phyloP scores from a whole-genome alignment of 2,329 filamentous ascomycete genomes.

The Aspergillus sp. region DNA sequence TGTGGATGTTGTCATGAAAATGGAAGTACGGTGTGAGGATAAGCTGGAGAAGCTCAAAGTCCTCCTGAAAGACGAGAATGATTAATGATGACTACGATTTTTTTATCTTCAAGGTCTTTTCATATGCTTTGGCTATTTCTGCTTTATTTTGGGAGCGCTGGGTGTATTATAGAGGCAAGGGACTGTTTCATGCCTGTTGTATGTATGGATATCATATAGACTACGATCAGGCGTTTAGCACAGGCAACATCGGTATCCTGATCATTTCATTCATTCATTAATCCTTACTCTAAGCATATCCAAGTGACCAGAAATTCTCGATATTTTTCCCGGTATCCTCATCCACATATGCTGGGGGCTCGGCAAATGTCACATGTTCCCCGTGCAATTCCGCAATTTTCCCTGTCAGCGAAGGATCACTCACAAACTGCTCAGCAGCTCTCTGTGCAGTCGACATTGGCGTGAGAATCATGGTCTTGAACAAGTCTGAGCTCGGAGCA shows the following conservation, averaged over 20 bases:
- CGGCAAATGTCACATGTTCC: slow-evolving; percentile 48
- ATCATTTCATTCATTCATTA: background rate
- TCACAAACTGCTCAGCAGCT: slow-evolving; percentile 46
- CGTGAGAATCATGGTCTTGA: slow-evolving; percentile 52
- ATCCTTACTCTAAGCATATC: slow-evolving; percentile 41
- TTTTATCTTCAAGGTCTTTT: background rate
- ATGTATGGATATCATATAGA: background rate
- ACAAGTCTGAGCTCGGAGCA: slow-evolving; percentile 45
- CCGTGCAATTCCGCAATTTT: slow-evolving; percentile 55
- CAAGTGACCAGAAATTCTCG: slow-evolving; percentile 49
- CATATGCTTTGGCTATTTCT: background rate
- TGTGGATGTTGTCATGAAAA: slow-evolving; percentile 44
- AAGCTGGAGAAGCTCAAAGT: slow-evolving; percentile 44
- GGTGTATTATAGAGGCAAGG: background rate
- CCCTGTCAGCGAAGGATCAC: slow-evolving; percentile 44
- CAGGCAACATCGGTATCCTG: background rate
- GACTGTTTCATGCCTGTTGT: background rate
- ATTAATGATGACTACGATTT: slow-evolving; percentile 18
- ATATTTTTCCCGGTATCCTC: slow-evolving; percentile 50
- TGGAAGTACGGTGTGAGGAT: slow-evolving; percentile 47
- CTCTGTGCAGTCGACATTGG: slow-evolving; percentile 51
- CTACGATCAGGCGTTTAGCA: background rate
- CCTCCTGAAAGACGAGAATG: slow-evolving; percentile 36
- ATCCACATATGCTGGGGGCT: slow-evolving; percentile 49
- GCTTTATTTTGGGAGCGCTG: background rate